Evolutionary conservation across 1,284 basidiomycete genomes (phyloP), one percentile per base, ranked within the genome.

Genomic region (Ceratobasidium sp.): DNA sequence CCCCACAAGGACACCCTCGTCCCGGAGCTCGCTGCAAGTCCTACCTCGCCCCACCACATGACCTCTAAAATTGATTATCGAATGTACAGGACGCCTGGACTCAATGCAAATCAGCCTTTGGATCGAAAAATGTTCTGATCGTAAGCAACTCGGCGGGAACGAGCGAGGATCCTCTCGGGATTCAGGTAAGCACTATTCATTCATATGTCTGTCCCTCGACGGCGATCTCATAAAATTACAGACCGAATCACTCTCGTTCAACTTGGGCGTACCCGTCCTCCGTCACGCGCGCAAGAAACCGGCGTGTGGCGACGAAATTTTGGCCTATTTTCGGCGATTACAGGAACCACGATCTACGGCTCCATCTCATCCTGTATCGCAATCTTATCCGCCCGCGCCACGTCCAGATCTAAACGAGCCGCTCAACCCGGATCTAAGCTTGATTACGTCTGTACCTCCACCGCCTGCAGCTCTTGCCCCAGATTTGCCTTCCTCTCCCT

Each of bases 111-210:
- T 82, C 86, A 51, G 88, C 90, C 0, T 98, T 98, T 81, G 94
- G 94, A 0, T 86, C 90, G 28, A 88, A 88, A 0, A 92, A 95
- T 78, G 90, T 99, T 11, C 86, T 99, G 78, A 90, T 99, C 71
- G 96, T 99, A 51, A 96, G 94, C 84, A 99, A 99, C 83, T 96
- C 96, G 31, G 95, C 95, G 0, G 97, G 97, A 0, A 93, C 94
- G 20, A 85, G 84, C 54, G 87, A 90, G 69, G 97, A 99, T 82
- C 88, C 92, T 0, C 92, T 91, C 47, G 90, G 89, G 45, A 90
- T 95, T 64, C 94, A 94, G 85, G 96, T 93, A 79, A 79, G 89
- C 84, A 37, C 58, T 60, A 64, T n/a, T n/a, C 20, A 39, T 26
- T 28, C 61, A 39, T 37, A 33, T 33, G 45, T 42, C 20, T 37